Base-by-base conservation (phyloP, 179 eudicot species). In the Spergularia azorica region DNA sequence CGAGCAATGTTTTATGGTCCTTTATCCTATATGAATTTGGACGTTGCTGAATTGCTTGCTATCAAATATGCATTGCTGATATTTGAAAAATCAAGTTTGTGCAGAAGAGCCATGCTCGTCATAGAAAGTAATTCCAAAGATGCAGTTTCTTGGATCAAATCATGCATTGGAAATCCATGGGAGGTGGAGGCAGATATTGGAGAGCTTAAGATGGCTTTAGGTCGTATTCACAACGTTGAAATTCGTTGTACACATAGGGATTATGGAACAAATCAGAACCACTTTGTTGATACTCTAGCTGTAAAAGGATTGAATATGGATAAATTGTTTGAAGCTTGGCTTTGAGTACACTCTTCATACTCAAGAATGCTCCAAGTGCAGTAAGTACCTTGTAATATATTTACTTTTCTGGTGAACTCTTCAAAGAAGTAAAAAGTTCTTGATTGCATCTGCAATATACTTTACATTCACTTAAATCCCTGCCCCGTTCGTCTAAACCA, bases 111-210 rank as follows among this genome's bases (percentile, higher is more conserved):
- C 56, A 26, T 43, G 60, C 52, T 74, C 0, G 39, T 63, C 4
- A n/a, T 74, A 46, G 70, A 74, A 64, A 74, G 63, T 63, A 21
- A 50, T 52, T 74, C 71, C 5, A 52, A 12, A 15, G 7, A 16
- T 14, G 70, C 61, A 10, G 70, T 74, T 26, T 74, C 77, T 2
- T 74, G 77, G 77, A 63, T 74, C 3, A 48, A 62, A 7, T 62
- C 70, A 4, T 15, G 36, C 17, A 21, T 48, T 9, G 77, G 70
- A 9, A 74, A 63, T 36, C 77, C 77, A 9, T 21, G 46, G 70
- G 61, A 74, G 61, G 1, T 74, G 46, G 60, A 51, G 50, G 20
- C 43, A 6, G 2, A 43, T 14, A 20, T 74, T 46, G 6, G 13
- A 11, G 77, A 74, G 18, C 51, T 51, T 1, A 26, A 7, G 4